Conservation (phyloP, 768 basidiomycete species). For the Stropharia rugosoannulata region DNA sequence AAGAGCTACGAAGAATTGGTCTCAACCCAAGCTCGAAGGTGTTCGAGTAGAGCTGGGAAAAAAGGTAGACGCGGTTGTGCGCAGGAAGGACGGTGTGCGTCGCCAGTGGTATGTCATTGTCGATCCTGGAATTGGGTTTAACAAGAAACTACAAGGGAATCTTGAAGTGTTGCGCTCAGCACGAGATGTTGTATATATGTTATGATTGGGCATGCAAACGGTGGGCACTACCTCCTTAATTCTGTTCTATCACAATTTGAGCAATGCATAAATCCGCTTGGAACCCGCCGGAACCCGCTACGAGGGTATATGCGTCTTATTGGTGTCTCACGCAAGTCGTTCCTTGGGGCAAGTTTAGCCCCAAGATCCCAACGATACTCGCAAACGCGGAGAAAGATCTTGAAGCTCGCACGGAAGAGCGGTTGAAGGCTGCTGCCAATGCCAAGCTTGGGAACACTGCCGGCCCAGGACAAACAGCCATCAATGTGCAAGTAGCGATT, state of each 20-base stretch:
- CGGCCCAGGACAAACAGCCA: not conserved
- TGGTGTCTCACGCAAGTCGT: slow-evolving; percentile 82
- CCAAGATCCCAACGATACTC: slow-evolving; percentile 30
- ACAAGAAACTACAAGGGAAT: slow-evolving; percentile 79
- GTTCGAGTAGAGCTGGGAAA: slow-evolving; percentile 71
- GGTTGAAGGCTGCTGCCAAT: not conserved
- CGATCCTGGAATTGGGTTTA: slow-evolving; percentile 95
- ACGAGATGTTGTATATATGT: slow-evolving; percentile 44
- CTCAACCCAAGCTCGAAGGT: slow-evolving; percentile 57
- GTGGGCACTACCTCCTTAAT: too few species aligned
- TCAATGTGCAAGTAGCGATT: slow-evolving; percentile 55
- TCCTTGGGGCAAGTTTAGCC: slow-evolving; percentile 70
- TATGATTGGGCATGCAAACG: slow-evolving; percentile 21
- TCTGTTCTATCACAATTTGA: too few species aligned
- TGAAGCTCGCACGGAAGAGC: not conserved
- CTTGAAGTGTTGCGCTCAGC: slow-evolving; percentile 59
- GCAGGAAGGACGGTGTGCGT: slow-evolving; percentile 68
- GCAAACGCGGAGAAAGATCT: not conserved
- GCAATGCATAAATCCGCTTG: not conserved
- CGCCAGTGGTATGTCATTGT: slow-evolving; percentile 88
- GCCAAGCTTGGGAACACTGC: not conserved
- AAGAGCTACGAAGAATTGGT: slow-evolving; percentile 59
- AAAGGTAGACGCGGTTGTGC: slow-evolving; percentile 64
- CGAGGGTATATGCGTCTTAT: slow-evolving; percentile 68
- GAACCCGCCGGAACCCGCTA: slow-evolving; percentile 43